Percentiles rank a stretch among this genome's conserved stretches.
Evolutionary conservation across 1,284 basidiomycete species (phyloP).

Genomic region (Porodaedalea pini): DNA sequence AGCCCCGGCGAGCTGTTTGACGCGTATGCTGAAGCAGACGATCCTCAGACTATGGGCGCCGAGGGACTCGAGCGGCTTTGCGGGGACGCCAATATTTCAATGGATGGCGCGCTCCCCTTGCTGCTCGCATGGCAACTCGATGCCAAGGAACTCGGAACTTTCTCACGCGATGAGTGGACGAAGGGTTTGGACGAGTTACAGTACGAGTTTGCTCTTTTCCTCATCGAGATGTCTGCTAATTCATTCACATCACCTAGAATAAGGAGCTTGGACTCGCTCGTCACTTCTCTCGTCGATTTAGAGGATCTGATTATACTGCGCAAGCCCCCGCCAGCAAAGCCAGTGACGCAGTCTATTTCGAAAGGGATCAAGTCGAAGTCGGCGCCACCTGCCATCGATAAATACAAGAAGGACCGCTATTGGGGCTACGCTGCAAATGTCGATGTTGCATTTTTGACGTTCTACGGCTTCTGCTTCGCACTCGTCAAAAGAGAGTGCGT

Average conservation of each 20-base stretch:
- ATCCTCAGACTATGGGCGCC: slow-evolving; percentile 54
- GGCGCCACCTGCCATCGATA: slow-evolving; percentile 30
- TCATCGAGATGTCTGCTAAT: not conserved
- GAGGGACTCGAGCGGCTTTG: slow-evolving; percentile 67
- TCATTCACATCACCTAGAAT: slow-evolving; percentile 40
- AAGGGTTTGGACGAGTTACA: slow-evolving; percentile 51
- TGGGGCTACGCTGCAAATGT: slow-evolving; percentile 45
- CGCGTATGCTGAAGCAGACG: slow-evolving; percentile 58
- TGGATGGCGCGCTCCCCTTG: slow-evolving; percentile 68
- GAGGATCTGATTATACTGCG: slow-evolving; percentile 56
- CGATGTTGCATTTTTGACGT: slow-evolving; percentile 51
- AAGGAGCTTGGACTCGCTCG: slow-evolving; percentile 50
- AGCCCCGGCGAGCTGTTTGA: slow-evolving; percentile 52
- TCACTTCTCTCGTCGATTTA: slow-evolving; percentile 52
- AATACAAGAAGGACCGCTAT: slow-evolving; percentile 57
- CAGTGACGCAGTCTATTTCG: slow-evolving; percentile 23
- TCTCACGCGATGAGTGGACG: slow-evolving; percentile 65
- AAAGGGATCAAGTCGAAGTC: slow-evolving; percentile 38
- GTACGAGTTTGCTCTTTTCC: slow-evolving; percentile 38
- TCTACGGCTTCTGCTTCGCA: slow-evolving; percentile 66
- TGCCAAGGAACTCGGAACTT: slow-evolving; percentile 65
- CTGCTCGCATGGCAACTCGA: slow-evolving; percentile 70
- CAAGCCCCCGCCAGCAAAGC: slow-evolving; percentile 35
- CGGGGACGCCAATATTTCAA: slow-evolving; percentile 55
- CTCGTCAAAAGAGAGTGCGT: slow-evolving; percentile 61